These are phyloP conservation scores for Diaporthe aspalathi DNA, from an alignment of 2,329 filamentous ascomycete genomes.

Conservation along the genomic window DNA sequence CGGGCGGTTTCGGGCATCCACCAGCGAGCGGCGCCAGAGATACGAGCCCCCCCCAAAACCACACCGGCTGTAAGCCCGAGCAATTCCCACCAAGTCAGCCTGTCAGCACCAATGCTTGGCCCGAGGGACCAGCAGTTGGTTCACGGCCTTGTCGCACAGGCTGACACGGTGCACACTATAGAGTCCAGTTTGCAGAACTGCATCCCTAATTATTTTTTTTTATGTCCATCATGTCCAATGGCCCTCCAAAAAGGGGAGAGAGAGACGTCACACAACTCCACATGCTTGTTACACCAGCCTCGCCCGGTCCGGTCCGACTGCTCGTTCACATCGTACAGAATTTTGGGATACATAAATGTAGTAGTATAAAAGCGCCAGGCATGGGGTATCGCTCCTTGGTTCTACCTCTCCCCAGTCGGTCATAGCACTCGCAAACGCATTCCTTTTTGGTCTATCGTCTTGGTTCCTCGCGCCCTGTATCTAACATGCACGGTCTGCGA, in stretches of 20 bases:
- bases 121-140: background rate
- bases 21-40: background rate
- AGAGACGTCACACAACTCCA: background rate
- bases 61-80: slow-evolving; percentile 16
- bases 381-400: slow-evolving; percentile 39
- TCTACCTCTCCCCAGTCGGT: slow-evolving; percentile 39
- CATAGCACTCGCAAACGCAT: slow-evolving; percentile 36
- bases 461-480: slow-evolving; percentile 47
- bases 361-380: slow-evolving; percentile 40
- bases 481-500: slow-evolving; percentile 42
- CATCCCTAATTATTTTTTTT: too few species aligned
- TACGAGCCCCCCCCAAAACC: slow-evolving; percentile 18
- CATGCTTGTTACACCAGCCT: background rate
- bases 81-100: background rate
- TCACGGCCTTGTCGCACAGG: background rate
- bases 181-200: background rate
- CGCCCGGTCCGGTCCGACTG: background rate
- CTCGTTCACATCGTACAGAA: slow-evolving; percentile 35
- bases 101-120: slow-evolving; percentile 25
- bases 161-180: background rate
- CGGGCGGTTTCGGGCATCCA: slow-evolving; percentile 18
- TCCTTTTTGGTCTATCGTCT: slow-evolving; percentile 44
- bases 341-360: slow-evolving; percentile 32
- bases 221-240: background rate
- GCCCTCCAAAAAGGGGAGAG: background rate